phyloP scores from a whole-genome alignment of 805 yeast species.

The Starmerella gropengiesseri region DNA sequence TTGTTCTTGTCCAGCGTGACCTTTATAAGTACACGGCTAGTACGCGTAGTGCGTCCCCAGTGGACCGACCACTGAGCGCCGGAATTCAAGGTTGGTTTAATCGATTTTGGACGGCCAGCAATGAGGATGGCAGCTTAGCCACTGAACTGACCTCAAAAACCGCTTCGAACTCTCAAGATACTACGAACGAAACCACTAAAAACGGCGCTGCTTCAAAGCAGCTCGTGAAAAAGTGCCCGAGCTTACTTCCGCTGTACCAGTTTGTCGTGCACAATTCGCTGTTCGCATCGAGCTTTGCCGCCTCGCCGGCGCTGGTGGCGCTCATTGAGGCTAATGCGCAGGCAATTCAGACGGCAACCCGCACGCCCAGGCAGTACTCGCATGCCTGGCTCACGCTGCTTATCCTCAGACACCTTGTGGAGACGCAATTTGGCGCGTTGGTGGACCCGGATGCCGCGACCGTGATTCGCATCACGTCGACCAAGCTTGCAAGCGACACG shows the following conservation, averaged over 20 bases:
- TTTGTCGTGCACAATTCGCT: constrained; percentile 30
- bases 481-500: constrained; percentile 19
- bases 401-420: constrained; percentile 28
- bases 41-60: too few relatives aligned
- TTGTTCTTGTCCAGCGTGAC: constrained; percentile 22
- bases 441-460: constrained; percentile 11
- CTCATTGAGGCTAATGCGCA: constrained; percentile 28
- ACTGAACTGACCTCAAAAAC: neutral
- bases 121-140: too few relatives aligned
- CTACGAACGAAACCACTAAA: constrained; percentile 3
- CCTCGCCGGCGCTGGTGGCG: constrained; percentile 24
- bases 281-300: constrained; percentile 27
- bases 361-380: constrained; percentile 21
- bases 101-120: too few relatives aligned
- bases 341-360: constrained; percentile 26
- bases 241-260: constrained; percentile 28
- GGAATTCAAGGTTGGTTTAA: too few relatives aligned
- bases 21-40: neutral
- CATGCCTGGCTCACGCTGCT: constrained; percentile 29
- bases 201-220: neutral
- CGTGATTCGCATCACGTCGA: constrained; percentile 16
- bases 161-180: neutral
- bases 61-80: too few relatives aligned
- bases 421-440: constrained; percentile 15
- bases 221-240: constrained; percentile 7